phyloP scores from a whole-genome alignment of 208 protist species.

The Tritrichomonas musculus region DNA sequence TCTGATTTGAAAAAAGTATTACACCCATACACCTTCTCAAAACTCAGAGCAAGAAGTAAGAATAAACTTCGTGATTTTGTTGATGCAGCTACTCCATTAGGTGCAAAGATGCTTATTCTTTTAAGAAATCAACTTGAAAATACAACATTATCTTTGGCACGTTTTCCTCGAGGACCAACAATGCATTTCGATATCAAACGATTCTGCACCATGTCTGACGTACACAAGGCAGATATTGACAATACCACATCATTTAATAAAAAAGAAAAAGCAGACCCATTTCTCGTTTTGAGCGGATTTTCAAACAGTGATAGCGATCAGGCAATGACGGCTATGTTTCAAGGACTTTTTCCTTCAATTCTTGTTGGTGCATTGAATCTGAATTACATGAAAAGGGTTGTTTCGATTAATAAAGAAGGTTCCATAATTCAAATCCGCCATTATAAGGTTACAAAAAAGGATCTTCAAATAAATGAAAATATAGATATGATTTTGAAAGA shows the following conservation, averaged over 20 bases:
- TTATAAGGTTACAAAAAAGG: not conserved
- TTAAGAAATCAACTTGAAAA: not conserved
- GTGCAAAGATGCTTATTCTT: not conserved
- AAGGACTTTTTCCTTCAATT: conserved; percentile 16
- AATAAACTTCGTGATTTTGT: not conserved
- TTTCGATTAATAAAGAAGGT: not conserved
- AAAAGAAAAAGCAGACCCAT: not conserved
- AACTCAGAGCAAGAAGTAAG: not conserved
- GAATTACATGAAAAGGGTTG: not conserved
- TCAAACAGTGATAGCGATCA: not conserved
- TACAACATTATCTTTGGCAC: not conserved
- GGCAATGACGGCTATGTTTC: not conserved
- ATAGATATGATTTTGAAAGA: not conserved
- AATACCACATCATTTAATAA: not conserved
- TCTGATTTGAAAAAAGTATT: conserved; percentile 1
- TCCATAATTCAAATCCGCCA: not conserved
- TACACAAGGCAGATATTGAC: not conserved
- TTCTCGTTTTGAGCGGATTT: not conserved
- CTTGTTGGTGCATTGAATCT: not conserved
- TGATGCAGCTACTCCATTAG: not conserved
- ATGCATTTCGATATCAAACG: not conserved
- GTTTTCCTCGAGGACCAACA: not conserved
- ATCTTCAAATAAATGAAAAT: not conserved
- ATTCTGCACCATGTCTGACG: not conserved
- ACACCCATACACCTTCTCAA: not conserved